phyloP scores from a whole-genome alignment of 306 rosid genomes.

The Gynostemma pentaphyllum region DNA sequence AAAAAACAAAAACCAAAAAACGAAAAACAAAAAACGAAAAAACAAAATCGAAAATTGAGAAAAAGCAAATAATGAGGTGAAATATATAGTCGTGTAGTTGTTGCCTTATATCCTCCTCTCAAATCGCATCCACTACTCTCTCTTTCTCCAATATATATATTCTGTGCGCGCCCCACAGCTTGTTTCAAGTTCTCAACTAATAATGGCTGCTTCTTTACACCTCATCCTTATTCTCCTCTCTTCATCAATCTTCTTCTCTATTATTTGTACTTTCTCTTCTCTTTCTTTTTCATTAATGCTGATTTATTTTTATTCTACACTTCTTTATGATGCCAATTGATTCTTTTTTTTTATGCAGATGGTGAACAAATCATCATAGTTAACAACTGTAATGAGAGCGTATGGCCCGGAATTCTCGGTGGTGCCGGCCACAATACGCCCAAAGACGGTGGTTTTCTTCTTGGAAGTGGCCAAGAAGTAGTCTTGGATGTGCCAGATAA shows the following conservation, averaged over 20 bases:
- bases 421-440: constrained; percentile 69
- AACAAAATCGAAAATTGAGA: constrained; percentile 19
- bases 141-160: not conserved
- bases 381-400: constrained; percentile 67
- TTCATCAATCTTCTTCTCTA: not conserved
- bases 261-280: not conserved
- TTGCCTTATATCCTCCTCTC: not conserved
- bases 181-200: not conserved
- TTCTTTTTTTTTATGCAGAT: constrained; percentile 34
- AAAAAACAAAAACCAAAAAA: constrained; percentile 20
- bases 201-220: not conserved
- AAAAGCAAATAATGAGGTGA: constrained; percentile 11
- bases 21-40: constrained; percentile 42
- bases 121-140: constrained; percentile 9
- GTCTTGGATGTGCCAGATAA: constrained; percentile 54
- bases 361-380: constrained; percentile 75
- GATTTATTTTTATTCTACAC: not conserved
- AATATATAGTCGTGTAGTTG: not conserved
- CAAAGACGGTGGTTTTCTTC: constrained; percentile 62
- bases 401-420: constrained; percentile 92
- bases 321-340: too few relatives aligned
- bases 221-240: not conserved
- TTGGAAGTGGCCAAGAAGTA: constrained; percentile 64
- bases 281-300: not conserved
- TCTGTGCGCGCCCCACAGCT: not conserved